phyloP scores from a whole-genome alignment of 495 filamentous ascomycete species.

The Tirmania nivea region DNA sequence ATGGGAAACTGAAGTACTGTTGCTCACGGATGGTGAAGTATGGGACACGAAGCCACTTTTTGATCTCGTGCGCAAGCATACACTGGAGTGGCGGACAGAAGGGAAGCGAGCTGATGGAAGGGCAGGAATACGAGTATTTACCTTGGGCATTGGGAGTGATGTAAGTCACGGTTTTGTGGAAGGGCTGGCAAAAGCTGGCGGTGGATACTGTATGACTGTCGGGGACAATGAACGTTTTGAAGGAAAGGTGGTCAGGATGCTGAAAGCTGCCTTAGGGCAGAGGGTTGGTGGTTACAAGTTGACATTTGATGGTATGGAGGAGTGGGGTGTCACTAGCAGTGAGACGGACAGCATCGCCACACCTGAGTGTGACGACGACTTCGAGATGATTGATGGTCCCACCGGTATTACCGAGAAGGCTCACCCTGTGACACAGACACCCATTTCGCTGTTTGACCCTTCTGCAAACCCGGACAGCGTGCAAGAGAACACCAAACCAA shows the following conservation, averaged over 20 bases:
- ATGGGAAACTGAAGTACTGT: conserved; percentile 38
- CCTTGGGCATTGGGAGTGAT: conserved; percentile 39
- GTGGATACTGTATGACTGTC: conserved; percentile 44
- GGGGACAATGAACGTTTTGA: conserved; percentile 26
- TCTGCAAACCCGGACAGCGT: conserved; percentile 22
- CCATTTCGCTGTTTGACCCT: conserved; percentile 37
- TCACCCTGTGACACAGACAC: conserved; percentile 11
- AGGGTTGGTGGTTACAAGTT: conserved; percentile 38
- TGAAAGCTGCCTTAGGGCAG: conserved; percentile 42
- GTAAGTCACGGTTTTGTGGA: conserved; percentile 45
- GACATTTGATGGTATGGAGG: conserved; percentile 33
- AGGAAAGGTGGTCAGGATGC: conserved; percentile 44
- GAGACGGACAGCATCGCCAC: background rate
- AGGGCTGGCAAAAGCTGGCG: conserved; percentile 41
- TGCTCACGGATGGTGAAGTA: conserved; percentile 53
- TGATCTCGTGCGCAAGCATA: conserved; percentile 25
- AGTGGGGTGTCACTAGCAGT: conserved; percentile 1
- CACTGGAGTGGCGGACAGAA: conserved; percentile 9
- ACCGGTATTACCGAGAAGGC: conserved; percentile 19
- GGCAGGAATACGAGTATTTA: conserved; percentile 38
- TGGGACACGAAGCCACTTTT: conserved; percentile 37
- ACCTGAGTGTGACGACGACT: conserved; percentile 24
- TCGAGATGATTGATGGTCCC: conserved; percentile 35
- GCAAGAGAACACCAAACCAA: conserved; percentile 21
- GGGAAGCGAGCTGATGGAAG: conserved; percentile 22